phyloP scores from a whole-genome alignment of 352 stramenopile species.

The Peronospora farinosa region DNA sequence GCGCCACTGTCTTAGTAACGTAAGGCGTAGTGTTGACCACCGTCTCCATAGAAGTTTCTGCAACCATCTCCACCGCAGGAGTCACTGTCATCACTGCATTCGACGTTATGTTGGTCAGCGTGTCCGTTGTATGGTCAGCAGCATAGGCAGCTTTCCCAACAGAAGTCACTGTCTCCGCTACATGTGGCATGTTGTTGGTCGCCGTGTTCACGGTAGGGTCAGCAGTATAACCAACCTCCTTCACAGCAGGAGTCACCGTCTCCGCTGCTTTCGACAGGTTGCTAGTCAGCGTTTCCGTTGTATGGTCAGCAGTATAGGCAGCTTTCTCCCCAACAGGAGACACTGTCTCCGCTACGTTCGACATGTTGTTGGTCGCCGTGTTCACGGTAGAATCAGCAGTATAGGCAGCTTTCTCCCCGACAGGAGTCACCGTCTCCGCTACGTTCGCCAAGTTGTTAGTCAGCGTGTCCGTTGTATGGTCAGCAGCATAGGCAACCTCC shows the following conservation, averaged over 20 bases:
- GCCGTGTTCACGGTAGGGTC: background rate
- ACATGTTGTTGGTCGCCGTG: slow-evolving; percentile 2
- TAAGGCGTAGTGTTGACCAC: slow-evolving; percentile 1
- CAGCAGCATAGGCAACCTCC: background rate
- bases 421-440: slow-evolving; percentile 1
- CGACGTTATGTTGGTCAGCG: background rate
- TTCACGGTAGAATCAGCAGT: background rate
- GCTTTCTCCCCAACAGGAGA: background rate
- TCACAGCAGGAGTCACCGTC: slow-evolving; percentile 2
- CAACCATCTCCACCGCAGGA: slow-evolving; percentile 6
- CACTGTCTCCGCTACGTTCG: slow-evolving; percentile 1
- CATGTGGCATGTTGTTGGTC: slow-evolving; percentile 1
- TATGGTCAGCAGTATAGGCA: background rate
- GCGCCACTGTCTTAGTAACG: slow-evolving; percentile 3
- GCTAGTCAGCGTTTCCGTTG: background rate
- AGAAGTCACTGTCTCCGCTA: background rate
- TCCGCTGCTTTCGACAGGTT: background rate
- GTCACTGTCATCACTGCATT: slow-evolving; percentile 1
- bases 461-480: slow-evolving; percentile 2
- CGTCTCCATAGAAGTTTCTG: too few species aligned
- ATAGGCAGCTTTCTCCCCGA: slow-evolving; percentile 1
- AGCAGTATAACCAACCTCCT: slow-evolving; percentile 1
- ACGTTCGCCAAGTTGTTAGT: background rate
- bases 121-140: too few species aligned
- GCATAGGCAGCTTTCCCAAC: background rate